phyloP scores from a whole-genome alignment of 1,284 basidiomycete genomes.

The Ceratobasidium sp. region DNA sequence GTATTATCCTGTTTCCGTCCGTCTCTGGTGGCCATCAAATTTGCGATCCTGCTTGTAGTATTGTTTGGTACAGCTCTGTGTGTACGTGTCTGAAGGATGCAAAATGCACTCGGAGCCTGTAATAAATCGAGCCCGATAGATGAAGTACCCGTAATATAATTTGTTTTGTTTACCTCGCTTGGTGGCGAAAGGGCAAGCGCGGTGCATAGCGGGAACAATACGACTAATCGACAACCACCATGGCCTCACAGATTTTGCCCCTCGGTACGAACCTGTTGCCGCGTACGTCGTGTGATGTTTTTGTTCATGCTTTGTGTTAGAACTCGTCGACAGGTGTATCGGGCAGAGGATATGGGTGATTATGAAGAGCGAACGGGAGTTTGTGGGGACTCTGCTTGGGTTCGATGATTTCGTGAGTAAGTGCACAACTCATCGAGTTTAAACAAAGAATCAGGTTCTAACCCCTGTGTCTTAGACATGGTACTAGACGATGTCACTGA shows the following conservation, averaged over 20 bases:
- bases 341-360: constrained; percentile 96
- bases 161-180: constrained; percentile 17
- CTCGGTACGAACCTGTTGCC: constrained; percentile 53
- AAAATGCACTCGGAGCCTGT: constrained; percentile 28
- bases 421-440: constrained; percentile 60
- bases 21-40: constrained; percentile 9
- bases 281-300: constrained; percentile 55
- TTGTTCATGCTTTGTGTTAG: constrained; percentile 59
- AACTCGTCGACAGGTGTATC: constrained; percentile 95
- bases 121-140: constrained; percentile 39
- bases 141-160: constrained; percentile 17
- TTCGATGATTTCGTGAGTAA: constrained; percentile 99
- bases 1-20: constrained; percentile 29
- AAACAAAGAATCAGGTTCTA: neutral
- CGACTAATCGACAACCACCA: constrained; percentile 52
- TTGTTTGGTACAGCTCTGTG: constrained; percentile 34
- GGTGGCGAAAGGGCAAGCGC: constrained; percentile 28
- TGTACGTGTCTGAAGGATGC: constrained; percentile 44
- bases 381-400: constrained; percentile 94
- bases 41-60: constrained; percentile 21
- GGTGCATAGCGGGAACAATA: neutral
- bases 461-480: constrained; percentile 78
- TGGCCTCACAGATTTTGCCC: constrained; percentile 77
- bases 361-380: constrained; percentile 96
- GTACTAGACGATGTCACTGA: constrained; percentile 98